A percentile compares a stretch with the other conserved stretches of the same genome.
These are phyloP conservation scores for Vigna unguiculata DNA, from an alignment of 306 rosid species.

Conservation along the genomic window DNA sequence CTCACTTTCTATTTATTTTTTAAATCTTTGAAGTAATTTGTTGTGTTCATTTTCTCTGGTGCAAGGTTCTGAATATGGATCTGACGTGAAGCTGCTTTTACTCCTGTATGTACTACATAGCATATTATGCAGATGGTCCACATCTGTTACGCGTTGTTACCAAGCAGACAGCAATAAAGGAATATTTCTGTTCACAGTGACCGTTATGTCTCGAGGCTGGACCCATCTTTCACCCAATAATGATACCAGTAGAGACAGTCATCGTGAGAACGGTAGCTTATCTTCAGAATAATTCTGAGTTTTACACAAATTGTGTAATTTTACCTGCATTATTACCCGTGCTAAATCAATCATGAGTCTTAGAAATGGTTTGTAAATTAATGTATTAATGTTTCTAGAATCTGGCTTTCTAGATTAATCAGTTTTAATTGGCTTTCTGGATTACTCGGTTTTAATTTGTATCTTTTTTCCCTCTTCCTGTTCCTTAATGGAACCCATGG, in stretches of 20 bases:
- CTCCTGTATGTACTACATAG: constrained; percentile 18
- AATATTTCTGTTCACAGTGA: constrained; percentile 37
- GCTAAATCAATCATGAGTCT: constrained; percentile 29
- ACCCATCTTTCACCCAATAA: constrained; percentile 6
- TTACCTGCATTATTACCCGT: neutral
- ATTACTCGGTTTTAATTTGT: neutral
- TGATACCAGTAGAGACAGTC: constrained; percentile 18
- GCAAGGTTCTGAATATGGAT: constrained; percentile 31
- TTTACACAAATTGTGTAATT: constrained; percentile 2
- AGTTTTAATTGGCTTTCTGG: neutral
- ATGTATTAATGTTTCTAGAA: constrained; percentile 5
- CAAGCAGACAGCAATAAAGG: constrained; percentile 28
- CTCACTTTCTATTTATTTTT: neutral
- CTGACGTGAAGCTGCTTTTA: constrained; percentile 20
- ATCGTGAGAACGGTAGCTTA: constrained; percentile 12
- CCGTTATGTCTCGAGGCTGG: constrained; percentile 32
- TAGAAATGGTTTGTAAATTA: constrained; percentile 30
- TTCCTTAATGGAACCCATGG: neutral
- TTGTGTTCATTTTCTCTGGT: constrained; percentile 38
- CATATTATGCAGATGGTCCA: constrained; percentile 19
- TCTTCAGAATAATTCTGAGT: constrained; percentile 14
- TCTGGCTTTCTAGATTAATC: neutral
- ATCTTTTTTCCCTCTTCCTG: neutral
- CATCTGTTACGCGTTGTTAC: constrained; percentile 25
- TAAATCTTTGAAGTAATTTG: constrained; percentile 25